These are phyloP conservation scores for Carex myosuroides DNA, from an alignment of 176 grass and related monocot species.

Conservation along the genomic window DNA sequence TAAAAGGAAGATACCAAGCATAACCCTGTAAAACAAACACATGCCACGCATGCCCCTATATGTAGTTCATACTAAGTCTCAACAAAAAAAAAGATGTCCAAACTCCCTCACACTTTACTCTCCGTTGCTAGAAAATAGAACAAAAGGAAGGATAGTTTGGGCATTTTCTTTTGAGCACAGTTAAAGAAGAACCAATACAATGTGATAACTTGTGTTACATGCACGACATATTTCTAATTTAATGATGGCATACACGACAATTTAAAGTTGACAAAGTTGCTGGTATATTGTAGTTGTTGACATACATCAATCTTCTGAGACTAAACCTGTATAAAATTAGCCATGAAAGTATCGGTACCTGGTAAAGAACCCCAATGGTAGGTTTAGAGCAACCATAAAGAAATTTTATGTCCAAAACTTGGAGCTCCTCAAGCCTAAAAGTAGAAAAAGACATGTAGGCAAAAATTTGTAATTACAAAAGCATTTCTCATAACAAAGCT, in stretches of 20 bases:
- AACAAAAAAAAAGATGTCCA: background rate
- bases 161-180: background rate
- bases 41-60: background rate
- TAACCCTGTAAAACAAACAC: background rate
- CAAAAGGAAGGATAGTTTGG: background rate
- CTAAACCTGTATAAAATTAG: background rate
- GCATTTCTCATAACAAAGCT: background rate
- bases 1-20: background rate
- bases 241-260: background rate
- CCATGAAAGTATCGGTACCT: conserved; percentile 30
- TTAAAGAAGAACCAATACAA: background rate
- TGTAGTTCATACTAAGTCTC: background rate
- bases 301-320: background rate
- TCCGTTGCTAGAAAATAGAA: background rate
- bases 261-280: background rate
- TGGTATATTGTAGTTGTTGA: background rate
- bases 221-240: background rate
- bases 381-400: conserved; percentile 84
- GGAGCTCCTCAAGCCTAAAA: conserved; percentile 90
- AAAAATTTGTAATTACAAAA: background rate
- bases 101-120: background rate
- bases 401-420: conserved; percentile 97
- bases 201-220: background rate
- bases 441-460: conserved; percentile 17
- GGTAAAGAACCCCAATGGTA: conserved; percentile 85